Evolutionary conservation across 164 flowering plant genomes (phyloP), one percentile per base, ranked within the genome.

Genomic region (Echeveria elegans): DNA sequence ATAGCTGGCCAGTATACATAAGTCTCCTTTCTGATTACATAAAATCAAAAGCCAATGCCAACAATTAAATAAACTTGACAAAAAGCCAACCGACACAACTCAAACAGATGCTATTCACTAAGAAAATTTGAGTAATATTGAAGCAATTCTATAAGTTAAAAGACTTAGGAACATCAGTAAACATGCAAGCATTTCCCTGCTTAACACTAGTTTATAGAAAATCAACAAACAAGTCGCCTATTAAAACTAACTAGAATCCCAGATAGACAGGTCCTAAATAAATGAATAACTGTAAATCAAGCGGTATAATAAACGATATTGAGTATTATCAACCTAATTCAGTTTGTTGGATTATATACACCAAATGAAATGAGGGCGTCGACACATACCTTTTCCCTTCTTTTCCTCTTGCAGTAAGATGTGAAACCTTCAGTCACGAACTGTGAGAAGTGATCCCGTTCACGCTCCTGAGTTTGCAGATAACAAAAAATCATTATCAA

Each of bases 361-460:
- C n/a, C 45, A 8, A 10, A 63, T 26, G 26, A 11, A 29, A 18
- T n/a, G 8, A 26, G 21, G 34, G 62, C 1, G 48, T 23, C 28
- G 28, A 67, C 56, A 23, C 60, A 56, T 75, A 95, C 99, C 98
- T 92, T 95, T 69, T 92, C 97, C 71, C 98, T 84, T 73, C 96
- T 82, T 77, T 95, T 95, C 82, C 99, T 86, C 80, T 88, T 92
- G 66, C 97, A 95, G 72, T 95, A 95, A 68, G 97, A 84, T 47
- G 89, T 88, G 74, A 95, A 95, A 60, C 98, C 95, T 82, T 95
- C 99, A 6, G 96, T 95, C 58, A 95, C 79, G 60, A 90, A 95
- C 69, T 95, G 96, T 18, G 96, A 87, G 64, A 90, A 95, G 79
- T 95, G 97, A 75, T 95, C 99, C 70, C 98, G 83, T 72, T 95